Base-by-base conservation (phyloP, 2,329 filamentous ascomycete species). In the Madurella fahalii region DNA sequence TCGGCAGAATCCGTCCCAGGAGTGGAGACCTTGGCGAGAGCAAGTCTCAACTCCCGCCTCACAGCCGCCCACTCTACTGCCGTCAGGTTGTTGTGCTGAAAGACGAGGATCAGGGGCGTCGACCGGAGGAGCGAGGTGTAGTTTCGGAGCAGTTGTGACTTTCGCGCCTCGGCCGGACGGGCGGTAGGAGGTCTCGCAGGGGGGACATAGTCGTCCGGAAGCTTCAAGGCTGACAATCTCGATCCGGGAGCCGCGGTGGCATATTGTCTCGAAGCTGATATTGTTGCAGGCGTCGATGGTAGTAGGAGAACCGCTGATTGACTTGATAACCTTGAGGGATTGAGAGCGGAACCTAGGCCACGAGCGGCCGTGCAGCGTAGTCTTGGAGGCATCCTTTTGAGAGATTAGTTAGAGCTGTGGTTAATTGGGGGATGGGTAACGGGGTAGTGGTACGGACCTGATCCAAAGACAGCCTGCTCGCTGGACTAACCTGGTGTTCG, bases 61-160 rank as follows among this genome's bases (percentile, higher is more conserved):
- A 93, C 83, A 43, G 82, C 82, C 41, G 82, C 78, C 84, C 87
- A 90, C 76, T 93, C 89, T 43, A 82, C 77, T 2, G 90, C 86
- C 2, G 82, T 82, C 54, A 89, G 74, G 66, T 86, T 84, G 74
- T 83, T 83, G 74, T 86, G 76, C 65, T 86, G 75, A 77, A 96
- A 95, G 65, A 96, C 80, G 56, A 96, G 81, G 63, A 95, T 86
- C 58, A 96, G 73, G 40, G 92, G 91, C 11, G 89, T 87, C 18
- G 90, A 90, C 56, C 89, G 89, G 55, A 96, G 83, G 58, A 96
- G 77, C 45, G 92, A 94, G 49, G 92, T 90, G 74, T 96, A 96
- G 64, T 88, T 84, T 54, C 92, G 85, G 55, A 85, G 79, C 56
- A 97, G 80, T 73, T 99, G 94, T 15, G 91, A 87, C 75, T 97